Base-by-base conservation (phyloP, 371 early-diverging fungal genomes). In the Mucor plumbeus region DNA sequence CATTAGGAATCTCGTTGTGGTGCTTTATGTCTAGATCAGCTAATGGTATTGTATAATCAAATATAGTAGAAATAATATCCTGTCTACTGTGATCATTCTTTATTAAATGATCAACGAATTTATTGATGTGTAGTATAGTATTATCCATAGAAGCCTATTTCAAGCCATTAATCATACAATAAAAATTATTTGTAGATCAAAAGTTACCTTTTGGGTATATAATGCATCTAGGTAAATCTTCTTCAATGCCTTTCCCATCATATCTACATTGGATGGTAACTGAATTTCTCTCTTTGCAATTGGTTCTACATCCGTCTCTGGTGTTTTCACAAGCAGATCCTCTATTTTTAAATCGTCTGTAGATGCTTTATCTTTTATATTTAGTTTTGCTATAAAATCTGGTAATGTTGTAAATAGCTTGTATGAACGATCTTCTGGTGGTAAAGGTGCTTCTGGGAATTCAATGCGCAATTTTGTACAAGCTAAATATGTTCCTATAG, bases 191-290 rank as follows among this genome's bases (percentile, higher is more conserved):
- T 26, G 26, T 26, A 3, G 26, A 19, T 7, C 10, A 50, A 15
- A n/a, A 11, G 35, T 62, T 63, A 68, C 69, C 50, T 40, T 57
- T 57, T 61, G 69, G 43, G 65, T 58, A 50, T 69, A 72, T 31
- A 72, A 7, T n/a, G 61, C 17, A 50, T 68, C 69, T 5, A 68
- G 47, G 31, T 69, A 72, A 9, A 69, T 43, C 14, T 50, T 41
- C 33, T 69, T 43, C 11, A 72, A 43, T 41, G 47, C 41, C 58
- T 63, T 61, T 62, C 53, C 68, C 31, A 68, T 43, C 35, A 58
- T 41, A 50, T 63, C 14, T 13, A 68, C 53, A 47, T 40, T 17
- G 9, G 59, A n/a, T n/a, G 68, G 68, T 2, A 68, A 50, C 10
- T 36, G 47, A 47, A 63, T 63, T 3, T 43, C 39, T 41, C 39